Evolutionary conservation across 371 early-diverging fungal genomes (phyloP).

Genomic region (Umbelopsis sp.): DNA sequence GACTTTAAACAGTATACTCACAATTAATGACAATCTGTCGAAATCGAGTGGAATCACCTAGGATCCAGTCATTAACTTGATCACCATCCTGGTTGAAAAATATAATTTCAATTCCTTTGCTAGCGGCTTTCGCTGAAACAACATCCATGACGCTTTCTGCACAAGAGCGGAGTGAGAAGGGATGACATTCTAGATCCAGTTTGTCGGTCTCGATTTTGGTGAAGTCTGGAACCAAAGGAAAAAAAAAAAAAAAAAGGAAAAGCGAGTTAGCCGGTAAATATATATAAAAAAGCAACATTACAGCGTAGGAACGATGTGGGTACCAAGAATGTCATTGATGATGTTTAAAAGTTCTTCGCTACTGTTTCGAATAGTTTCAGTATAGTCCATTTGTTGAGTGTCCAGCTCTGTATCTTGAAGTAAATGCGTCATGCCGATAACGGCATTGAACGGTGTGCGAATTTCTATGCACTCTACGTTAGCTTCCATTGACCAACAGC

Average conservation of each 20-base stretch:
- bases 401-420: slow-evolving; percentile 19
- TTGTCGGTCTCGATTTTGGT: slow-evolving; percentile 22
- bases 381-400: slow-evolving; percentile 18
- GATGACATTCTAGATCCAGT: slow-evolving; percentile 21
- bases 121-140: slow-evolving; percentile 6
- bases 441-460: slow-evolving; percentile 22
- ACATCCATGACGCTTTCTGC: slow-evolving; percentile 20
- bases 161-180: slow-evolving; percentile 20
- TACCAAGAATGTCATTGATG: slow-evolving; percentile 22
- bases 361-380: slow-evolving; percentile 19
- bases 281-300: neutral
- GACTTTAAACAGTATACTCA: neutral
- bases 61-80: slow-evolving; percentile 6
- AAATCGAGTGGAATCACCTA: slow-evolving; percentile 19
- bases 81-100: slow-evolving; percentile 21
- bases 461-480: slow-evolving; percentile 10
- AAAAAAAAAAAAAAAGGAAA: too few relatives aligned
- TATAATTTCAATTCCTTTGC: slow-evolving; percentile 17
- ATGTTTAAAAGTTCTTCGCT: slow-evolving; percentile 12
- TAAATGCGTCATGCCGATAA: slow-evolving; percentile 9
- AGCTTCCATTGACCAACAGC: too few relatives aligned
- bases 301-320: neutral
- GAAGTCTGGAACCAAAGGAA: neutral
- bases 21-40: slow-evolving; percentile 21
- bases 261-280: neutral